Base-by-base conservation (phyloP, 495 filamentous ascomycete genomes). In the Aspergillus nidulans region DNA sequence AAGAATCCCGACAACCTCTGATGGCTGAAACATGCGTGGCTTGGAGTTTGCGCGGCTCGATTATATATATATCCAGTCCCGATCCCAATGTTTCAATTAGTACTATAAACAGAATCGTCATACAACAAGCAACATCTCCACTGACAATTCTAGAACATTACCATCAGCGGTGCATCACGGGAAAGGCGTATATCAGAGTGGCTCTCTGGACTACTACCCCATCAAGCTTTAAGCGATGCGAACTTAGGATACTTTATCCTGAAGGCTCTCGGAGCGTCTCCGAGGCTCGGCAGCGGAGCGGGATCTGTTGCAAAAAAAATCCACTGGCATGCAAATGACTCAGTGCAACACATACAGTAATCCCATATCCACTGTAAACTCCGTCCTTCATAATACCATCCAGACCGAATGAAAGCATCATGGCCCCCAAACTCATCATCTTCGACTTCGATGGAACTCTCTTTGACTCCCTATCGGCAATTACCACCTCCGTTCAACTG, bases 401-500 rank as follows among this genome's bases (percentile, higher is more conserved):
- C n/a, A n/a, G n/a, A n/a, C n/a, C n/a, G n/a, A n/a, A n/a, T n/a
- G n/a, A n/a, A n/a, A n/a, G n/a, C 40, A 47, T 32, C 30, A 47
- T 47, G 44, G 4, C 44, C n/a, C 24, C 26, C 18, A 20, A 12
- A 4, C 41, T 47, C 24, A 20, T 47, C 16, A 55, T 56, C 24
- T 60, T 60, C 39, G 56, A 55, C 53, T 55, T 47, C 48, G 57
- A 57, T 52, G 56, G 58, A 16, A 51, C 63, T 43, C 57, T 61
- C 25, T 56, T 60, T 26, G 48, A 60, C 36, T 46, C 64, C 12
- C 56, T 59, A 52, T 44, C 55, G 32, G 42, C 56, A 9, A 57
- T 67, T 39, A 23, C 44, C 21, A 45, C 63, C 30, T 21, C 62
- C 23, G 55, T 65, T 6, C 42, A 47, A 1, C 48, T 49, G 3